Evolutionary conservation across 1,284 basidiomycete species (phyloP), one percentile per base, ranked within the genome.

Genomic region (Tetrapyrgos nigripes): DNA sequence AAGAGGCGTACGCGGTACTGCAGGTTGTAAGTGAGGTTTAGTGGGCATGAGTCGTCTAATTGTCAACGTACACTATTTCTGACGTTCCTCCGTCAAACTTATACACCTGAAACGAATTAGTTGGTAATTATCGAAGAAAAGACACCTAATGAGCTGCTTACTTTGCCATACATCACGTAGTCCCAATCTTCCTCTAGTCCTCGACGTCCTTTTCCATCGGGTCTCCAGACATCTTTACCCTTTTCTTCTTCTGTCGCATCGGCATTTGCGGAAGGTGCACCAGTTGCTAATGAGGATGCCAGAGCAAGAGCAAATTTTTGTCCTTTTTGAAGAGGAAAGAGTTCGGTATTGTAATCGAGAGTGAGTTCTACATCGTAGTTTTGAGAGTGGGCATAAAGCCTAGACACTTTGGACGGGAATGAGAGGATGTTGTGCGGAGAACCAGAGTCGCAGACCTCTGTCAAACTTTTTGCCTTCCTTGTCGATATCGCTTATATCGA

Each of bases 121-220:
- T 47, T 49, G 57, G 17, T 29, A 48, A 45, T 31, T 57, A n/a
- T 35, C 24, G 29, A 40, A 8, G 45, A 28, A 48, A 46, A 28
- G 51, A 52, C 55, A 60, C 6, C 17, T 24, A 58, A 9, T 49
- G 26, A 21, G 60, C 47, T 27, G 61, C 87, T 66, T 66, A 96
- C 94, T 87, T 97, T 98, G 46, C 97, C 97, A 73, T 94, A 96
- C 96, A 98, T 98, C 64, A 99, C 97, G 80, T 99, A 99, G 72
- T 98, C 97, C 69, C 95, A 99, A 66, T 98, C 96, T 61, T 96
- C 93, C 63, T 98, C 96, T 29, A 99, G 74, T 0, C 96, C 96
- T 70, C 90, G 82, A 65, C 87, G 83, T 3, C 93, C 91, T 75
- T 93, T 93, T 54, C 93, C 86, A 77, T 94, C 91, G 71, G 94